These are phyloP conservation scores for Chamaecrista fasciculata DNA, from an alignment of 306 rosid genomes.

Conservation along the genomic window DNA sequence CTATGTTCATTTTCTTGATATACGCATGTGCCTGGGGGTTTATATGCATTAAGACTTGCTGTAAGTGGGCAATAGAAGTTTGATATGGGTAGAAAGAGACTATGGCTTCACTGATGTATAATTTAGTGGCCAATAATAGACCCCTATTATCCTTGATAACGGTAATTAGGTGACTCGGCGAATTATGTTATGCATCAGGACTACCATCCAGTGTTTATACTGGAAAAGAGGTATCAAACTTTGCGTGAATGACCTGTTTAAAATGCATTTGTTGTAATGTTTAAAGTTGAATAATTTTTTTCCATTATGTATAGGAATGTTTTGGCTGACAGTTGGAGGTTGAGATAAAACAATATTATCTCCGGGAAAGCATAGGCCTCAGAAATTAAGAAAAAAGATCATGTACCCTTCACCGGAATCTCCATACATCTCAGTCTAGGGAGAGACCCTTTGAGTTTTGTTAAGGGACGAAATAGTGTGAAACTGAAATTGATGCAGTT, in stretches of 20 bases:
- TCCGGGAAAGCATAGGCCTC: neutral
- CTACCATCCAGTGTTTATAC: neutral
- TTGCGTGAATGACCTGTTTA: constrained; percentile 12
- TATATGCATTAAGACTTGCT: neutral
- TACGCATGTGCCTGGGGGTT: constrained; percentile 4
- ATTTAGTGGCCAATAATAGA: constrained; percentile 10
- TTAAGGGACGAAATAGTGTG: constrained; percentile 10
- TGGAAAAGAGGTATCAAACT: neutral
- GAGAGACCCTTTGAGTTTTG: constrained; percentile 2
- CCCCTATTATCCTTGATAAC: neutral
- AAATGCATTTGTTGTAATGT: constrained; percentile 21
- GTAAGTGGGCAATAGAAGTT: constrained; percentile 8
- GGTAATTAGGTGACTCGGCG: neutral
- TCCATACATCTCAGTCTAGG: constrained; percentile 4
- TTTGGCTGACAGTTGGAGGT: constrained; percentile 16
- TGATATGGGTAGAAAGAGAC: constrained; percentile 14
- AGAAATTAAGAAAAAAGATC: neutral
- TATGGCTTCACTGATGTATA: constrained; percentile 8
- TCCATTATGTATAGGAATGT: neutral
- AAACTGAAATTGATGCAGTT: constrained; percentile 8
- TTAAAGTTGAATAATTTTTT: neutral
- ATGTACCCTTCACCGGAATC: constrained; percentile 1
- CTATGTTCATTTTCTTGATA: constrained; percentile 15
- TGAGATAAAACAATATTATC: neutral
- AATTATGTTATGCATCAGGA: neutral